Percentiles rank a stretch among this genome's conserved stretches.
phyloP scores from a whole-genome alignment of 176 grass and related monocot species.

The Panicum miliaceum region DNA sequence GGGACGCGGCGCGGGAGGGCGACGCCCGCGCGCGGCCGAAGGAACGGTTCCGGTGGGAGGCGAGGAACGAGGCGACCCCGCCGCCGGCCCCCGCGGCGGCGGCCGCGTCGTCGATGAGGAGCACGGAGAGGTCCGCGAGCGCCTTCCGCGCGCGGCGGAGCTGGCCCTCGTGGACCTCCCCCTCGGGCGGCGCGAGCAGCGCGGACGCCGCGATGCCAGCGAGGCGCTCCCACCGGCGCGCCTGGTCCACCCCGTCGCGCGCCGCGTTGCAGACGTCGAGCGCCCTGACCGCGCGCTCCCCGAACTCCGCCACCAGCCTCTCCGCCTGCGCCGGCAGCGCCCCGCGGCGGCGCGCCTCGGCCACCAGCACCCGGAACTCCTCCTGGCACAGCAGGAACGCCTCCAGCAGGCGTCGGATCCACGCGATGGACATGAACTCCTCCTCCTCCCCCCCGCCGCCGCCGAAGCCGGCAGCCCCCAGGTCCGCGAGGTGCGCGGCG shows the following conservation, averaged over 20 bases:
- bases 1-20: constrained; percentile 14
- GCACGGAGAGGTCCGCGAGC: constrained; percentile 71
- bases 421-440: constrained; percentile 62
- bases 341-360: constrained; percentile 42
- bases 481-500: constrained; percentile 51
- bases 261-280: constrained; percentile 97
- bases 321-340: constrained; percentile 36
- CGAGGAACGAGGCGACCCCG: constrained; percentile 47
- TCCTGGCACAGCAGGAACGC: constrained; percentile 72
- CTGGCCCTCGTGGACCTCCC: constrained; percentile 63
- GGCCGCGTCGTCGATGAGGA: constrained; percentile 83
- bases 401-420: constrained; percentile 83
- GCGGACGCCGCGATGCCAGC: constrained; percentile 69
- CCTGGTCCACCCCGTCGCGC: constrained; percentile 76
- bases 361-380: constrained; percentile 61
- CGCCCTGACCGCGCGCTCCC: constrained; percentile 84
- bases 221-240: constrained; percentile 76
- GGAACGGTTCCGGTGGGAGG: constrained; percentile 94
- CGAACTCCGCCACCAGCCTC: constrained; percentile 59
- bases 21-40: constrained; percentile 73
- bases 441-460: background rate
- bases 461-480: background rate
- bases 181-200: constrained; percentile 44
- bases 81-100: constrained; percentile 26
- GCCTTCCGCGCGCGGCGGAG: constrained; percentile 79